A percentile compares a stretch with the other conserved stretches of the same genome.
Conservation (phyloP, 2,329 filamentous ascomycete species). For the Aspergillus novoparasiticus region DNA sequence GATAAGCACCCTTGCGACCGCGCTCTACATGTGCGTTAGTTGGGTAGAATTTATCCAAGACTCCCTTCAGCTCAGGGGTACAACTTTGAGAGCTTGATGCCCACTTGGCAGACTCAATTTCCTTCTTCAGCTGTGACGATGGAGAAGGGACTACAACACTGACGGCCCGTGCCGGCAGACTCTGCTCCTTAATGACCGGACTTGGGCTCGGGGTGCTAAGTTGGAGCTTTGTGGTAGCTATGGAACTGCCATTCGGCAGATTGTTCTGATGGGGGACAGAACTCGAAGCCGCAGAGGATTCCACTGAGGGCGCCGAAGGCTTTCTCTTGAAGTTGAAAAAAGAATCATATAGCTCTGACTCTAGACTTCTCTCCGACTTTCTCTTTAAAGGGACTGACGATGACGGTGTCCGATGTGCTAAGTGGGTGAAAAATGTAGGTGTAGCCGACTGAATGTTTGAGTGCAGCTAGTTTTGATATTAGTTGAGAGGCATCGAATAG, state of each 20-base stretch:
- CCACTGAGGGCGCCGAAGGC: neutral
- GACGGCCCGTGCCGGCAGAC: neutral
- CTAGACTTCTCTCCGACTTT: slow-evolving; percentile 14
- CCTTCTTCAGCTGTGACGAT: slow-evolving; percentile 18
- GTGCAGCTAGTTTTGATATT: neutral
- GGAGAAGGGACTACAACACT: slow-evolving; percentile 31
- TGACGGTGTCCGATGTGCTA: slow-evolving; percentile 21
- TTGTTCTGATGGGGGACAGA: neutral
- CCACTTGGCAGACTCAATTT: slow-evolving; percentile 18
- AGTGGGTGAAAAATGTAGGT: slow-evolving; percentile 4
- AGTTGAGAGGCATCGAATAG: neutral
- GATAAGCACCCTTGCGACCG: slow-evolving; percentile 23
- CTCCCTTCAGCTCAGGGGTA: slow-evolving; percentile 13
- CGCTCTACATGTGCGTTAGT: slow-evolving; percentile 23
- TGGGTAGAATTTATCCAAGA: slow-evolving; percentile 27
- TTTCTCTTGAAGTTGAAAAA: neutral
- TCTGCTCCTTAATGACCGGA: slow-evolving; percentile 5
- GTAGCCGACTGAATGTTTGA: neutral
- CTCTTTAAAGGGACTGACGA: slow-evolving; percentile 21
- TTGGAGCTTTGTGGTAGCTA: neutral
- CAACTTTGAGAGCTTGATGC: neutral
- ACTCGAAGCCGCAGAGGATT: neutral
- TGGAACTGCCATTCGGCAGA: neutral
- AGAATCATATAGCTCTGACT: neutral
- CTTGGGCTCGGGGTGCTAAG: slow-evolving; percentile 12